A percentile compares a stretch with the other conserved stretches of the same genome.
These are phyloP conservation scores for Handroanthus guayacan DNA, from an alignment of 257 asterid genomes.

Conservation along the genomic window DNA sequence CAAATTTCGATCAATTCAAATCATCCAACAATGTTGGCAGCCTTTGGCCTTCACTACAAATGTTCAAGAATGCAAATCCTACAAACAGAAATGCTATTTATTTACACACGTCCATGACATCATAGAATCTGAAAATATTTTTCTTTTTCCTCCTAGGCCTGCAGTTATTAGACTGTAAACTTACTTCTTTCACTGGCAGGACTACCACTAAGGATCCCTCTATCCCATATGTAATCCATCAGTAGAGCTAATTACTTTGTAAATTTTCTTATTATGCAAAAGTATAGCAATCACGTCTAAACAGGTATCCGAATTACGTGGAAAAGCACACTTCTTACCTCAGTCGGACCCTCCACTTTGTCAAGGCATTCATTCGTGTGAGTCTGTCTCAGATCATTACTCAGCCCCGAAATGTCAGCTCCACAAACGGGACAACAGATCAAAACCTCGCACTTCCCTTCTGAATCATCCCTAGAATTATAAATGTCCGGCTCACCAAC, in stretches of 20 bases:
- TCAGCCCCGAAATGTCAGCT: constrained; percentile 67
- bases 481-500: constrained; percentile 39
- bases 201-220: not conserved
- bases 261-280: constrained; percentile 11
- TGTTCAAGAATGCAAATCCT: not conserved
- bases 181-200: not conserved
- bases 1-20: constrained; percentile 9
- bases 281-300: constrained; percentile 1
- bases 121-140: not conserved
- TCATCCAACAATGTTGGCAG: constrained; percentile 10
- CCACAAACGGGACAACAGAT: constrained; percentile 88
- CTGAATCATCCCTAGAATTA: constrained; percentile 31
- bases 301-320: not conserved
- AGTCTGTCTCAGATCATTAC: constrained; percentile 61
- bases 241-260: constrained; percentile 9
- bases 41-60: not conserved
- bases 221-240: constrained; percentile 12
- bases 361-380: constrained; percentile 94
- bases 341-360: constrained; percentile 47
- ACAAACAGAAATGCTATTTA: not conserved
- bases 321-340: constrained; percentile 49
- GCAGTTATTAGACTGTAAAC: not conserved
- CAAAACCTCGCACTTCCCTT: constrained; percentile 35
- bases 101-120: constrained; percentile 2
- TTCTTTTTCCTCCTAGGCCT: not conserved